Evolutionary conservation across 208 protist species (phyloP), one percentile per base, ranked within the genome.

Genomic region (Leishmania turanica): DNA sequence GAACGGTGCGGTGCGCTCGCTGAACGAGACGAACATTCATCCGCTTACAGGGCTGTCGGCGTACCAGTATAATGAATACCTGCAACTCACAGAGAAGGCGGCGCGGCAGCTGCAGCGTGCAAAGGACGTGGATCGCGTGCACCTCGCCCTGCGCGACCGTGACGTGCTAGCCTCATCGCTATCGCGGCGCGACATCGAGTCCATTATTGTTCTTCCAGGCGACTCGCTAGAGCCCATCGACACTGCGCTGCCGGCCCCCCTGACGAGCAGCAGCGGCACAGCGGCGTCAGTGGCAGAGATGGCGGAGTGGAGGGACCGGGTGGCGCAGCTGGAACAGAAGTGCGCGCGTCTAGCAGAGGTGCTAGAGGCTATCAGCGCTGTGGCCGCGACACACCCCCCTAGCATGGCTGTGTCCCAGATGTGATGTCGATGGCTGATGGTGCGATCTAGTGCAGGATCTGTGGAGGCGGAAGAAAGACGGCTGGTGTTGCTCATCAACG

Each of bases 121-220:
- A 45, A 89, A 90, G 80, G 91, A 95, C 45, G 88, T 91, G 17
- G 88, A 93, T 45, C 88, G 81, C 68, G 87, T 93, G 31, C 87
- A 88, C 80, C 83, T 88, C 49, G 81, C 89, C 13, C 80, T 92
- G 68, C 87, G 83, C 8, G 80, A 89, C 54, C 83, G 87, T 53
- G 79, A 90, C 70, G 81, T 86, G 42, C 78, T 78, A 15, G 87
- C 89, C 27, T 91, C 89, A 42, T 89, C 89, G 40, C 87, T 93
- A 3, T 87, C 84, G 6, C 87, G 90, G 9, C 80, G 84, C 56
- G 91, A 95, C 64, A 87, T 95, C 45, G 87, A 85, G 51, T 81
- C 80, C 8, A 91, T 91, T 45, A 54, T 93, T 56, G 68, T 90
- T n/a, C 83, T 76, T n/a, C 80, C 80, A 8, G 81, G 75, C 3